Evolutionary conservation across 495 filamentous ascomycete genomes (phyloP), one percentile per base, ranked within the genome.

Genomic region (Penicillium maclennaniae): DNA sequence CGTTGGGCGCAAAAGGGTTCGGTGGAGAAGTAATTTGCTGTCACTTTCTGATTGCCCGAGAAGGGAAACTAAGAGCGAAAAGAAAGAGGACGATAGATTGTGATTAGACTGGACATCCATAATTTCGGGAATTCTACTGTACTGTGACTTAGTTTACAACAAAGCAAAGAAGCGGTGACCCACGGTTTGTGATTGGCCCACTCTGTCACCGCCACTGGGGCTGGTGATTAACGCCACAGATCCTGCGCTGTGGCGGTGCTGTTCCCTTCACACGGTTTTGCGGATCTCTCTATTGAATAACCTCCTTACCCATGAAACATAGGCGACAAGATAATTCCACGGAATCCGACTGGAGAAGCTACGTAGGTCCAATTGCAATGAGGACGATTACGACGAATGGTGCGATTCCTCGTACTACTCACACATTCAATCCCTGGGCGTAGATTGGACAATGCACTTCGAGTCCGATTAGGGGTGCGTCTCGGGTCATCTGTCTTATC

Each of bases 101-200:
- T 2, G 23, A 23, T 2, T 23, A 23, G 23, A 23, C 23, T 23
- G 23, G 5, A 23, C 2, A 2, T 23, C 23, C 2, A 23, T 23
- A 23, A 23, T 2, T 2, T 34, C 31, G 14, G 3, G 14, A 14
- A 34, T 9, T 34, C 9, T n/a, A n/a, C n/a, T n/a, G 15, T 5
- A 14, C 10, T 12, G 3, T 1, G 3, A 14, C 31, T 34, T 1
- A 1, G 10, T 14, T 12, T 10, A 34, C 14, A 34, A 10, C 14
- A 1, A 34, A 14, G 10, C 16, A 45, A 63, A 69, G 65, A 62
- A 65, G 68, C 70, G 70, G 70, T 73, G 70, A 73, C 70, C 20
- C 21, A 8, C 49, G 45, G 15, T 0, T 9, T 31, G 7, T 67
- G 60, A 72, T 74, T 74, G 68, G 69, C 23, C n/a, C 46, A 14